Evolutionary conservation across 1,139 yeast genomes (phyloP), one percentile per base, ranked within the genome.

Genomic region (Kodamaea suecica): DNA sequence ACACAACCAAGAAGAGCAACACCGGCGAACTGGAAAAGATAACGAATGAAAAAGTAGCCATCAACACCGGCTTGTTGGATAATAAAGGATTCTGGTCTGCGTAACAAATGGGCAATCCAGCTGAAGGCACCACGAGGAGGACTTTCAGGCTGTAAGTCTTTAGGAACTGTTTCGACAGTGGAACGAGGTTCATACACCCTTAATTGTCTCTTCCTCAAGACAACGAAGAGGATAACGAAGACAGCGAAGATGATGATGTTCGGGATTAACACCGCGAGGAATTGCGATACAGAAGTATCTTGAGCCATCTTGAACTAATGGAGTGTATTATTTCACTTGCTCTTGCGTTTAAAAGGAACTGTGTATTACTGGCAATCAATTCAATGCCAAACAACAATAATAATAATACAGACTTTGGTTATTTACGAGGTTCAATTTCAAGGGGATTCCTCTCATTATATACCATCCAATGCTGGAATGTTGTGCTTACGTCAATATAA

Each of bases 11-110:
- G 52, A 7, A 80, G 50, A 19, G 84, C 75, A 33, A 85, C 57
- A 12, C 73, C 57, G 19, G 77, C 67, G 39, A 84, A 73, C 33
- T 85, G 70, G 37, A 82, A 76, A 41, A 92, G 56, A 56, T 80
- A 92, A 45, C 98, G 71, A 36, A 86, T 59, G 53, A 85, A 90
- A 49, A 88, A 80, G 61, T 87, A 92, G 11, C 96, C 97, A 58
- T 90, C 97, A 9, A 86, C 59, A 28, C 96, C 95, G 20, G 87
- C 72, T 46, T 84, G 87, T 50, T 84, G 85, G 43, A 92, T 73
- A 37, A 87, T 61, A 53, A 73, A 85, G 2, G 81, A 52, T 45
- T 84, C 92, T 1, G 84, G 78, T 47, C 78, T 77, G 9, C 56
- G 44, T 31, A 79, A 44, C 17, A 82, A 42, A 33, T 63, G 65